Base-by-base conservation (phyloP, 495 filamentous ascomycete genomes). In the Wilcoxina mikolae region DNA sequence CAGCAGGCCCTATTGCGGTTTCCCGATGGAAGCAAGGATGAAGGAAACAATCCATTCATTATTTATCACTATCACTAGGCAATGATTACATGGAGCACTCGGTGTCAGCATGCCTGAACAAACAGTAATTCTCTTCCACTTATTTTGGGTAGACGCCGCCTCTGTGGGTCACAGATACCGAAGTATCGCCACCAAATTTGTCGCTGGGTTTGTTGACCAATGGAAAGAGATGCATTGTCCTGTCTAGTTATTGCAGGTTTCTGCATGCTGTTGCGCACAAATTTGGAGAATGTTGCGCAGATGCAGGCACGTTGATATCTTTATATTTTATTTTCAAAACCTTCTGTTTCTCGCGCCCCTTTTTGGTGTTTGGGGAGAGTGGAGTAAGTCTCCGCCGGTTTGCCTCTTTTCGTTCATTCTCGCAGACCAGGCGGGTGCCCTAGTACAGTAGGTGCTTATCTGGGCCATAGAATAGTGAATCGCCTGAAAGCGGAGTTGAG, bases 291-390 rank as follows among this genome's bases (percentile, higher is more conserved):
- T 39, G 35, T 39, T 39, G 35, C 35, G 35, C 35, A 39, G 35
- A 39, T 39, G 35, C 35, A 39, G 35, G 35, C 35, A 39, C 35
- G 35, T 39, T 39, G 35, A 39, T 39, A 39, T 39, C 35, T n/a
- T n/a, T 12, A 39, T 39, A 15, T 5, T 39, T 38, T 38, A 38
- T 38, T 38, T 39, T 1, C 15, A 39, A 39, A 18, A 39, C 35
- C 20, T 18, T 5, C 12, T 39, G 35, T 39, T 39, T 39, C 4
- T 39, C 20, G 35, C 1, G 35, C 4, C 12, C 12, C 12, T 1
- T 15, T 15, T 38, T 38, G 35, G 3, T 39, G 15, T 15, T 18
- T 12, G 4, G 20, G 35, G 12, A 15, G 35, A 39, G 35, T 39
- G 35, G 20, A 15, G 35, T 39, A 15, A 5, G 31, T 38, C 7